These are phyloP conservation scores for Penicillium paxilli DNA, from an alignment of 495 filamentous ascomycete species.

Conservation along the genomic window DNA sequence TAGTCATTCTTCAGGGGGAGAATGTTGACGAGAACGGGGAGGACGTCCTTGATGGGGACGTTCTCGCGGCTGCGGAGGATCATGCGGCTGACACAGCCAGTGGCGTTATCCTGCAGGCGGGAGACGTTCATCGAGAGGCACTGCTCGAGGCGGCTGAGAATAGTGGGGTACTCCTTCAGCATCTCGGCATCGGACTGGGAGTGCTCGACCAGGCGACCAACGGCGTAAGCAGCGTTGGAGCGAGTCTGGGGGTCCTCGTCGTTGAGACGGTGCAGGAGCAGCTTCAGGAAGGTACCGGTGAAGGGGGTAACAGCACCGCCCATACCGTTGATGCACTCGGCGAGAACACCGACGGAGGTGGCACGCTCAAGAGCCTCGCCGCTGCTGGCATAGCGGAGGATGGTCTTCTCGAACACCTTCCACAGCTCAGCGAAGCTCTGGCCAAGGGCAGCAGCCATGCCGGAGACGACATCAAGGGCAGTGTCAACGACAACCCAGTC, in stretches of 20 bases:
- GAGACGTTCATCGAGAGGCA: constrained; percentile 73
- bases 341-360: constrained; percentile 85
- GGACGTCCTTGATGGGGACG: constrained; percentile 75
- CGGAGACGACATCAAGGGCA: constrained; percentile 83
- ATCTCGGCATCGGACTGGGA: constrained; percentile 71
- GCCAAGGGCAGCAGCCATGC: constrained; percentile 79
- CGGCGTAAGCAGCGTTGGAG: constrained; percentile 90
- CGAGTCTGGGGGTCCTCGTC: constrained; percentile 92
- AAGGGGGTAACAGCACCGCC: constrained; percentile 71
- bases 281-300: constrained; percentile 72
- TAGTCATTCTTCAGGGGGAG: constrained; percentile 92
- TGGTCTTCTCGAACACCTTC: constrained; percentile 89
- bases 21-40: constrained; percentile 75
- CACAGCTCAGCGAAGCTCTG: constrained; percentile 79
- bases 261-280: constrained; percentile 80
- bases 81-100: constrained; percentile 90
- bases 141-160: constrained; percentile 81
- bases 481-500: constrained; percentile 97
- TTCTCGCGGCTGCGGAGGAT: constrained; percentile 78
- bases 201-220: constrained; percentile 79
- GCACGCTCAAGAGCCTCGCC: constrained; percentile 82
- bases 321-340: constrained; percentile 90
- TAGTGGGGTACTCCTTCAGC: constrained; percentile 68
- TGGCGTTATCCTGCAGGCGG: constrained; percentile 87
- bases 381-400: constrained; percentile 84